Evolutionary conservation across 257 asterid genomes (phyloP), one percentile per base, ranked within the genome.

Genomic region (Solanum phureja): DNA sequence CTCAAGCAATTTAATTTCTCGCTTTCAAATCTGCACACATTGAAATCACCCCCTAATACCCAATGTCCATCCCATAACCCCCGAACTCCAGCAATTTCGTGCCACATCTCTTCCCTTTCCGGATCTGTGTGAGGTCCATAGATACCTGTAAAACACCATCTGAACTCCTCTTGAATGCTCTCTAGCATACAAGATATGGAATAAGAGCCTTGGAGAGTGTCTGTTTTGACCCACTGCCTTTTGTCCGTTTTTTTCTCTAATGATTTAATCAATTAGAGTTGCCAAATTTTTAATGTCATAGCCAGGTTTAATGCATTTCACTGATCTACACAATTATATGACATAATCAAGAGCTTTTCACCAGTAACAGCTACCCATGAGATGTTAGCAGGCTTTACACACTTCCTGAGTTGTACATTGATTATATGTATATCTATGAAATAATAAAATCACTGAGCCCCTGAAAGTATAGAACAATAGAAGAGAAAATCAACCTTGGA

Each of bases 401-500:
- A 79, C 58, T 79, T 77, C 21, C 66, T 27, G 66, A 14, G 66
- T 44, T 16, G 77, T 40, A 79, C 66, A 77, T 52, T 42, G 13
- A 7, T 12, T 42, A 64, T 44, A 85, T 44, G 62, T 69, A 19
- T 19, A 34, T 34, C 27, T 72, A 72, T 72, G 79, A 33, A 72
- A 72, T 72, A 72, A 72, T 4, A 72, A 72, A 72, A 72, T 72
- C 79, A 72, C 27, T 18, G 24, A 19, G 8, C 46, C 5, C 87
- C 11, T 5, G 34, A 77, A 69, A 44, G 38, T 69, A 86, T 42
- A 68, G 73, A 85, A 27, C 12, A 68, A 44, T 73, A 69, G 83
- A 86, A 44, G 12, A 21, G 35, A 86, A 27, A 44, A 40, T 92
- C 87, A 91, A 94, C 99, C 99, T 97, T 44, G 99, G 98, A 88